phyloP scores from a whole-genome alignment of 768 basidiomycete genomes.

The Lentinula edodes region DNA sequence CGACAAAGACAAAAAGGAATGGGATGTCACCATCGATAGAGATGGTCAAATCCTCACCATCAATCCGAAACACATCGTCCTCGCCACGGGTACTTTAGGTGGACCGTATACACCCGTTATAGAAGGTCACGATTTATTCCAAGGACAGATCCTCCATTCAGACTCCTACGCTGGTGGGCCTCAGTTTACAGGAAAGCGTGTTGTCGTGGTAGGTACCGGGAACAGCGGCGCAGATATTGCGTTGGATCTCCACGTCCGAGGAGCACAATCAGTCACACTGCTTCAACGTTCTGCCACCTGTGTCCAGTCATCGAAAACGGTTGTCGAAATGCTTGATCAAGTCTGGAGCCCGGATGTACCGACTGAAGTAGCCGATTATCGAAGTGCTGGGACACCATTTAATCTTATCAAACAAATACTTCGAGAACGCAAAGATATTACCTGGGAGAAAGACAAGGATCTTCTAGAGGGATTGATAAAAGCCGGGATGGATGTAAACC shows the following conservation, averaged over 20 bases:
- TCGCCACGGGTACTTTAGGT: conserved; percentile 33
- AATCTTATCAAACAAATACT: conserved; percentile 9
- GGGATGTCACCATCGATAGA: conserved; percentile 28
- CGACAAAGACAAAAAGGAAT: conserved; percentile 22
- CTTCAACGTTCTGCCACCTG: conserved; percentile 35
- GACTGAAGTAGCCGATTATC: conserved; percentile 19
- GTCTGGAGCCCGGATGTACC: conserved; percentile 16
- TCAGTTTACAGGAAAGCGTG: conserved; percentile 25
- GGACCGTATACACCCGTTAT: conserved; percentile 25
- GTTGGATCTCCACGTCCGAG: conserved; percentile 27
- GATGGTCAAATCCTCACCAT: conserved; percentile 23
- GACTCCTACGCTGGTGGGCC: conserved; percentile 18
- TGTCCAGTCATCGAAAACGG: conserved; percentile 15
- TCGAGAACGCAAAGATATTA: conserved; percentile 3
- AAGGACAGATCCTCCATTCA: conserved; percentile 27
- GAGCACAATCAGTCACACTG: conserved; percentile 31
- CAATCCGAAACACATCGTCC: conserved; percentile 18
- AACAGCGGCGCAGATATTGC: conserved; percentile 33
- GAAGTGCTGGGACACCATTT: conserved; percentile 7
- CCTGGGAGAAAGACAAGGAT: conserved; percentile 21
- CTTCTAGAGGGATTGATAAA: conserved; percentile 28
- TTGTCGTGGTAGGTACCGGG: conserved; percentile 35
- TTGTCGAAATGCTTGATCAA: not conserved
- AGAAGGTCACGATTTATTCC: conserved; percentile 20
- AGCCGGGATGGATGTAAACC: conserved; percentile 30